Conservation (phyloP, 371 early-diverging fungal species). For the Smittium mucronatum region DNA sequence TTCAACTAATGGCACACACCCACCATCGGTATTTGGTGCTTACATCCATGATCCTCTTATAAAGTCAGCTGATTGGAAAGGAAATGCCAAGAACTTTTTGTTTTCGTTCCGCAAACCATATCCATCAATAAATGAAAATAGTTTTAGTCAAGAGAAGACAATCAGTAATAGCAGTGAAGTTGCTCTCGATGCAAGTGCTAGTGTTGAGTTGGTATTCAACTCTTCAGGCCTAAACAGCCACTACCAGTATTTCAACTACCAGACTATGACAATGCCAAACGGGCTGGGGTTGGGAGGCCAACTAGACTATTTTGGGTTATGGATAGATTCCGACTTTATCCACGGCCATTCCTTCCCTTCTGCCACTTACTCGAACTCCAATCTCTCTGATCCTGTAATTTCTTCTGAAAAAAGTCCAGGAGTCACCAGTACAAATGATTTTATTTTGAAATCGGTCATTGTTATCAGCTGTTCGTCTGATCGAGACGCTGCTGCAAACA, state of each 20-base stretch:
- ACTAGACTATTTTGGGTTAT: conserved; percentile 68
- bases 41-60: conserved; percentile 50
- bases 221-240: conserved; percentile 51
- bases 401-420: background rate
- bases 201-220: conserved; percentile 25
- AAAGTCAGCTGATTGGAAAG: conserved; percentile 55
- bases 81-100: conserved; percentile 47
- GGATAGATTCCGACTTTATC: conserved; percentile 52
- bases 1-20: background rate
- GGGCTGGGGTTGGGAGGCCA: conserved; percentile 77
- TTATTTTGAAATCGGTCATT: conserved; percentile 56
- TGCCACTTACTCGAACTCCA: conserved; percentile 18
- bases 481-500: conserved; percentile 40
- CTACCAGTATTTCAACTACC: conserved; percentile 70
- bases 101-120: conserved; percentile 28
- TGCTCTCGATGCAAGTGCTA: background rate
- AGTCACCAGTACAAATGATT: conserved; percentile 44
- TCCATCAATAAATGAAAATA: background rate
- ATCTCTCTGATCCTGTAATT: conserved; percentile 32
- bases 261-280: conserved; percentile 71
- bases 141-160: background rate
- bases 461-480: conserved; percentile 53
- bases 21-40: conserved; percentile 49
- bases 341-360: conserved; percentile 53
- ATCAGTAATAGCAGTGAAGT: background rate